Percentiles rank a stretch among this genome's conserved stretches.
Conservation (phyloP, 345 rosid genomes). For the Eucalyptus coolabah region DNA sequence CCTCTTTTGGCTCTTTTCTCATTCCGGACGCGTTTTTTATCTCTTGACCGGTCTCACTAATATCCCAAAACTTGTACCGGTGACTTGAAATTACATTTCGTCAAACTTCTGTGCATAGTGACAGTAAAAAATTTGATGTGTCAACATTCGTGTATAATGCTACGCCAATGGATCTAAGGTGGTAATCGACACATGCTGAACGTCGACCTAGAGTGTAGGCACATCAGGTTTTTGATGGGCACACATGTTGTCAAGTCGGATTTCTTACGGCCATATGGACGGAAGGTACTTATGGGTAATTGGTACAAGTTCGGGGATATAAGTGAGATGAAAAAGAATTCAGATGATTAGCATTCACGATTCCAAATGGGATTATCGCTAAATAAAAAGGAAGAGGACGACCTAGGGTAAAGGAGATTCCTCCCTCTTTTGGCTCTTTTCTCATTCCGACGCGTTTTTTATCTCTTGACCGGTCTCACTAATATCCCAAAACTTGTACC, state of each 20-base stretch:
- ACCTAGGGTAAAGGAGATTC: neutral
- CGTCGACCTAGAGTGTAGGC: neutral
- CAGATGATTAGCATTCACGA: neutral
- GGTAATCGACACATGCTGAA: neutral
- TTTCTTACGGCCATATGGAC: neutral
- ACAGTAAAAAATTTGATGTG: neutral
- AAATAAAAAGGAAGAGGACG: neutral
- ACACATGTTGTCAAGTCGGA: neutral
- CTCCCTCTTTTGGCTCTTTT: neutral
- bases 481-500: neutral
- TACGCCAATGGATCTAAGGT: rapidly evolving
- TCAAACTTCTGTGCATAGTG: neutral
- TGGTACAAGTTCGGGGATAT: neutral
- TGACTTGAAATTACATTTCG: neutral
- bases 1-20: neutral
- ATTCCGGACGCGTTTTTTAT: rapidly evolving
- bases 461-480: too few species aligned
- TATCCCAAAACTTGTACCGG: neutral
- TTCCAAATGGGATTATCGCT: neutral
- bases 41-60: neutral
- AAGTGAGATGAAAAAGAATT: neutral
- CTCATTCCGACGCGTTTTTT: too few species aligned
- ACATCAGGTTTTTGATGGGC: rapidly evolving
- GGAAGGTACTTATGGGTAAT: neutral
- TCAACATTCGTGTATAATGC: neutral